Base-by-base conservation (phyloP, 2,329 filamentous ascomycete genomes). In the Calonectria pteridis region DNA sequence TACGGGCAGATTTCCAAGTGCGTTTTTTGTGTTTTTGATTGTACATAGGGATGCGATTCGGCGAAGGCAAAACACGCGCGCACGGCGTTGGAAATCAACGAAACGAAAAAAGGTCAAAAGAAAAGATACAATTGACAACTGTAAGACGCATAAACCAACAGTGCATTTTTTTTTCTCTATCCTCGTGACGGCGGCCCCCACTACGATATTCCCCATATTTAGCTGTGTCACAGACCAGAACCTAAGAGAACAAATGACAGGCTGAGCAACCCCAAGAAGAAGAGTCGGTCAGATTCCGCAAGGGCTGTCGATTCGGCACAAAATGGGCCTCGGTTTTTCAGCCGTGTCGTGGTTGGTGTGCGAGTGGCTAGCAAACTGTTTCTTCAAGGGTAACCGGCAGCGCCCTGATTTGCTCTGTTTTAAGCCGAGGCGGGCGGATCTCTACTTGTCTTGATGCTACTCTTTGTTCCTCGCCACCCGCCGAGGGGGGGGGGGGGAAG, bases 1-100 rank as follows among this genome's bases (percentile, higher is more conserved):
- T 37, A 46, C 29, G 58, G 59, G 29, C 65, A 69, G 66, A 58
- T 73, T 73, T 59, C 62, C 43, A 70, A 70, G 62, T 73, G 67
- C 62, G 59, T 65, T 62, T 66, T 66, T 53, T 66, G 71, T 67
- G 66, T 65, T 46, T 59, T 65, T 26, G 43, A 72, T 66, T 71
- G 73, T 73, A 73, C n/a, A 75, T 73, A 73, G 23, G 55, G 46
- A 46, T 37, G 51, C 29, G 59, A 31, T 31, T 46, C 20, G 33
- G 37, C 49, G 26, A 31, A 40, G 66, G 66, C 37, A 35, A 69
- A 65, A 72, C 43, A 40, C 65, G 59, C 63, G 23, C 67, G 40
- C 53, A 62, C 66, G 55, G 55, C 26, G 23, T 69, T 29, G 55
- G 55, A 43, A 63, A 63, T 50, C 29, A 31, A 46, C 13, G 37